Evolutionary conservation across 2,329 filamentous ascomycete species (phyloP).

Genomic region (Xylaria polymorpha): DNA sequence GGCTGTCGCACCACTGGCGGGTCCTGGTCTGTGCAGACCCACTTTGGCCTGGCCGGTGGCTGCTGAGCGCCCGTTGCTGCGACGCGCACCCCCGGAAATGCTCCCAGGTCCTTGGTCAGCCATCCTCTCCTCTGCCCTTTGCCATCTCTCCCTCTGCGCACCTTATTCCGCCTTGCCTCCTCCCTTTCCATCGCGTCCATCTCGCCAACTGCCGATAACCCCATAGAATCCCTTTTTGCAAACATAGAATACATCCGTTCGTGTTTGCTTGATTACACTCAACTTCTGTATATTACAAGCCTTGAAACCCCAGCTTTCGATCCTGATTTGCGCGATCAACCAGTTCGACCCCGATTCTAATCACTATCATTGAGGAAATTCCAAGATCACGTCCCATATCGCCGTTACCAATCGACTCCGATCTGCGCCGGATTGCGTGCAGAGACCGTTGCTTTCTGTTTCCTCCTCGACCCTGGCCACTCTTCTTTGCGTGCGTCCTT

Average conservation of each 20-base stretch:
- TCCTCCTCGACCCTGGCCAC: background rate
- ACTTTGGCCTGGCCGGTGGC: slow-evolving; percentile 23
- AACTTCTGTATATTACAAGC: slow-evolving; percentile 6
- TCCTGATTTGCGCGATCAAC: slow-evolving; percentile 23
- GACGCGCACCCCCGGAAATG: slow-evolving; percentile 38
- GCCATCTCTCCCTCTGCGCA: slow-evolving; percentile 29
- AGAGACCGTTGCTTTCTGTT: background rate
- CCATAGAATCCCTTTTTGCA: slow-evolving; percentile 11
- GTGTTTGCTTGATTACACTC: slow-evolving; percentile 23
- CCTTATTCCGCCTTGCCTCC: slow-evolving; percentile 10
- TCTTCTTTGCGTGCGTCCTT: slow-evolving; percentile 6
- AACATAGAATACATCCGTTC: slow-evolving; percentile 22
- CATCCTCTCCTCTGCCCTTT: slow-evolving; percentile 30
- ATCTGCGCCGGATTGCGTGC: slow-evolving; percentile 10
- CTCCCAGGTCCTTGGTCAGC: slow-evolving; percentile 24
- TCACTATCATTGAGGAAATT: slow-evolving; percentile 8
- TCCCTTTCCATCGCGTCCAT: slow-evolving; percentile 21
- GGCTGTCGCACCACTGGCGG: slow-evolving; percentile 37
- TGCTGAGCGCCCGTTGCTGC: slow-evolving; percentile 34
- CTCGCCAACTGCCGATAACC: background rate
- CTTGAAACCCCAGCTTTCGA: slow-evolving; percentile 12
- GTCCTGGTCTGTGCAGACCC: slow-evolving; percentile 44
- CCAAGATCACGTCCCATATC: slow-evolving; percentile 4
- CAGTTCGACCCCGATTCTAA: slow-evolving; percentile 8
- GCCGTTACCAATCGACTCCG: background rate